Evolutionary conservation across 108 stramenopile species (phyloP), one percentile per base, ranked within the genome.

Genomic region (Stephanodiscus minutulus): DNA sequence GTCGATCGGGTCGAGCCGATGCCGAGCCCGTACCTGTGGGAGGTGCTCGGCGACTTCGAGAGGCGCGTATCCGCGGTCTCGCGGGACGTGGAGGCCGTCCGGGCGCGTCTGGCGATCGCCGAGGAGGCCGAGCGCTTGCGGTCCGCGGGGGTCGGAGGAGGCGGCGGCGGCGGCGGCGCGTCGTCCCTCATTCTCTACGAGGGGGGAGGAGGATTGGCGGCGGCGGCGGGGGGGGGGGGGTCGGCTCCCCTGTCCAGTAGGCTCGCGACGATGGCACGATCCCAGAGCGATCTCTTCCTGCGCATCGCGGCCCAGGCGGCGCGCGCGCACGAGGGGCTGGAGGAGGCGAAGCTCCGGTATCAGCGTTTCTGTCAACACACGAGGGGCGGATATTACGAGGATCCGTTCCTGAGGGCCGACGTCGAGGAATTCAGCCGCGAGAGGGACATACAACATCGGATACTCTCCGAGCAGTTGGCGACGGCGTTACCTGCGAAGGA

Each of bases 21-120:
- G 74, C 92, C 92, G 20, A 84, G 80, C 68, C 92, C 90, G 1
- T 94, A 90, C 63, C 64, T 88, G 9, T 91, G 88, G 90, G 83
- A 88, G 54, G 60, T 70, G 17, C 39, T 94, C 46, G 68, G 82
- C 27, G 76, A 87, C 37, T 75, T 88, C 68, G 82, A 89, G 65
- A 59, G 74, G 25, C 83, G 87, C 27, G 50, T 86, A 10, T n/a
- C 50, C 5, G 37, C n/a, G 1, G 64, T 90, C 28, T 54, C 71
- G 21, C 33, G 62, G 4, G 61, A 69, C 31, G 22, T 88, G 24
- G 59, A 69, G 22, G 72, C 66, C 17, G 55, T 68, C 27, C 65
- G 31, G 35, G 59, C 61, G 29, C 74, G 74, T 52, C 48, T 83
- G 22, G 22, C 20, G 47, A 41, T 58, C 37, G 57, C 62, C n/a